Conservation (phyloP, 257 asterid species). For the Nyctanthes arbortristis region DNA sequence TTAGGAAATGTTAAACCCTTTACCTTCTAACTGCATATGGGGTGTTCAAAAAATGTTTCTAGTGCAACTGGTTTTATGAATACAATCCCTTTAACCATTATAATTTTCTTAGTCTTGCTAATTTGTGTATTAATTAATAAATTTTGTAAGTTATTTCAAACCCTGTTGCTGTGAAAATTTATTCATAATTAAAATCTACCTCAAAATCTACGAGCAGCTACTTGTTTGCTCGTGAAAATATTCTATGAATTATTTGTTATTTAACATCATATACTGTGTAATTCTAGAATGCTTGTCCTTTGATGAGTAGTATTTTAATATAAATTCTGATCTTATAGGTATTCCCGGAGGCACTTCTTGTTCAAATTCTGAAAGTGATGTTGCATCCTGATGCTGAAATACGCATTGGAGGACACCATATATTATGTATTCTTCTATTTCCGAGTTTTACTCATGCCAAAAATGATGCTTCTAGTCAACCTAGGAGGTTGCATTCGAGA, state of each 20-base stretch:
- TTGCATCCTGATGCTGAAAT: constrained; percentile 84
- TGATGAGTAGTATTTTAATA: constrained; percentile 2
- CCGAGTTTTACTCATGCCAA: constrained; percentile 68
- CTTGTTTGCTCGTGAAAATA: too few species aligned
- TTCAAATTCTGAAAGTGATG: constrained; percentile 88
- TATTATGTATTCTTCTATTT: constrained; percentile 80
- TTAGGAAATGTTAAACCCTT: background rate
- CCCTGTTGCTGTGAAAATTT: background rate
- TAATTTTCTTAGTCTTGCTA: background rate
- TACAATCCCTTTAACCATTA: background rate
- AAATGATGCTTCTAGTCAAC: constrained; percentile 54
- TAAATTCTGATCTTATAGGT: constrained; percentile 42
- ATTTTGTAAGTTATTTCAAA: too few species aligned
- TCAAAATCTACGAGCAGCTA: background rate
- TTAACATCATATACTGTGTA: too few species aligned
- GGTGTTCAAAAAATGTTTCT: background rate
- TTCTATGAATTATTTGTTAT: too few species aligned
- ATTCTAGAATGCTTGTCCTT: background rate
- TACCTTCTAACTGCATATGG: background rate
- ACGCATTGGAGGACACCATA: constrained; percentile 91
- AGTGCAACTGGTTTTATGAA: background rate
- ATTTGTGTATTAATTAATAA: background rate
- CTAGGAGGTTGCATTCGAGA: constrained; percentile 65
- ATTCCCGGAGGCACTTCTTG: constrained; percentile 84
- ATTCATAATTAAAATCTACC: background rate